A percentile compares a stretch with the other conserved stretches of the same genome.
These are phyloP conservation scores for Yamadazyma ubonensis DNA, from an alignment of 805 yeast genomes.

Conservation along the genomic window DNA sequence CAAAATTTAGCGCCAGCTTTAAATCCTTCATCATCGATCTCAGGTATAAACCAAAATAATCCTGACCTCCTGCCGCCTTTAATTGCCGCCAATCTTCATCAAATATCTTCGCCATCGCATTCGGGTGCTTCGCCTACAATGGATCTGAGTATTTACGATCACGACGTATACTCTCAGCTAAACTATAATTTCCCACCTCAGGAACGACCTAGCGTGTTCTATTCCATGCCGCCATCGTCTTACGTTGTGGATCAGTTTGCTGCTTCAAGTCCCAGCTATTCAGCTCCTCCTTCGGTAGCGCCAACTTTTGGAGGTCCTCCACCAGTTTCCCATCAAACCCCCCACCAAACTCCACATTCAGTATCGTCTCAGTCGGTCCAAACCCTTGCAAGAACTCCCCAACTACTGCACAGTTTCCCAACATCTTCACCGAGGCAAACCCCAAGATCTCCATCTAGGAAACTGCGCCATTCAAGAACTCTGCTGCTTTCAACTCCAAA, in stretches of 20 bases:
- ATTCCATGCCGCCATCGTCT: conserved; percentile 7
- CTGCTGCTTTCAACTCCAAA: conserved; percentile 6
- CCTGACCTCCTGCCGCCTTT: conserved; percentile 3
- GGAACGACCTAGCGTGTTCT: conserved; percentile 5
- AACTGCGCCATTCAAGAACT: conserved; percentile 4
- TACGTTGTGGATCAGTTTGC: conserved; percentile 6
- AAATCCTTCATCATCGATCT: conserved; percentile 6
- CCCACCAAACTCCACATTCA: background rate
- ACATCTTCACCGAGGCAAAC: conserved; percentile 5
- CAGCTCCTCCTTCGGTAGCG: conserved; percentile 1
- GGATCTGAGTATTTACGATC: conserved; percentile 12
- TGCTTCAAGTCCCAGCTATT: background rate
- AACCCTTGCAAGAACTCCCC: background rate
- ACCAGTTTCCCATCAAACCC: too few species aligned
- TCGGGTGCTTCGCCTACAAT: conserved; percentile 10
- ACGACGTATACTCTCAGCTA: conserved; percentile 15
- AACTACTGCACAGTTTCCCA: conserved; percentile 6
- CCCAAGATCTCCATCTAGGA: conserved; percentile 4
- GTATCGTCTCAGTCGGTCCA: background rate
- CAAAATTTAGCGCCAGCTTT: conserved; percentile 3
- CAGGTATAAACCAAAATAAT: too few species aligned
- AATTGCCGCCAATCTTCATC: background rate
- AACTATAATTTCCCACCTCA: conserved; percentile 23
- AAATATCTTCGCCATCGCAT: conserved; percentile 11
- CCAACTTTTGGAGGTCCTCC: too few species aligned